Evolutionary conservation across 2,329 filamentous ascomycete genomes (phyloP).

Genomic region (Botrytis galanthina): DNA sequence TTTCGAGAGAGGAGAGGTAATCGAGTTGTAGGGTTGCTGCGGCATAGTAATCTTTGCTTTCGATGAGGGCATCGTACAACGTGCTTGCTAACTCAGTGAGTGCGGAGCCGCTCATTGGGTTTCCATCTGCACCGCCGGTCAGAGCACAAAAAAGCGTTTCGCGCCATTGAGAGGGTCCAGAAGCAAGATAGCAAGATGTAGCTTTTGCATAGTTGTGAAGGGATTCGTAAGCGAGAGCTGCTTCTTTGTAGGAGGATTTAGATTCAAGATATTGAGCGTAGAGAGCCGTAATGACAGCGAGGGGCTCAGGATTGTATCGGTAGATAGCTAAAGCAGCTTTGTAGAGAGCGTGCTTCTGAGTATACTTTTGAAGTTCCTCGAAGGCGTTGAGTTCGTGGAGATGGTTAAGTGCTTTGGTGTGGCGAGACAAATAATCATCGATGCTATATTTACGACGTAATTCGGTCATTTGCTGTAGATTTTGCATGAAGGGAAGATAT

Average conservation of each 20-base stretch:
- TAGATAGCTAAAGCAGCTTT: constrained; percentile 74
- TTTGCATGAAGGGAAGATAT: constrained; percentile 91
- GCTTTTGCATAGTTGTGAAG: constrained; percentile 72
- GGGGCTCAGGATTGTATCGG: constrained; percentile 71
- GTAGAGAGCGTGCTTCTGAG: constrained; percentile 77
- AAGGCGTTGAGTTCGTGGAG: constrained; percentile 73
- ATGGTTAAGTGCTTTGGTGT: constrained; percentile 73
- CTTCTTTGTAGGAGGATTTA: constrained; percentile 76
- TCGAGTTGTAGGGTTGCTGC: constrained; percentile 80
- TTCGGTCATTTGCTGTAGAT: constrained; percentile 70
- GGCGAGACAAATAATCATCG: constrained; percentile 79
- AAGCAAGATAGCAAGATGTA: constrained; percentile 78
- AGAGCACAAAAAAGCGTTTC: constrained; percentile 79
- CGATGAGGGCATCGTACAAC: constrained; percentile 75
- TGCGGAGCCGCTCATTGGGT: constrained; percentile 44
- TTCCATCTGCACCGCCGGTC: background rate
- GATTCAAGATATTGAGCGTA: constrained; percentile 78
- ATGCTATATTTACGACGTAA: constrained; percentile 77
- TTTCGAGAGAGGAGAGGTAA: constrained; percentile 70
- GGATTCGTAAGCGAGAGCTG: constrained; percentile 87
- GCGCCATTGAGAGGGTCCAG: constrained; percentile 76
- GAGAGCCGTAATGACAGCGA: constrained; percentile 67
- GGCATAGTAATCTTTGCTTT: constrained; percentile 78
- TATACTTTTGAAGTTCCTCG: constrained; percentile 75
- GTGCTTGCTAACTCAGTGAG: constrained; percentile 67